Conservation (phyloP, 768 basidiomycete species). For the Lanmaoa rubissima region DNA sequence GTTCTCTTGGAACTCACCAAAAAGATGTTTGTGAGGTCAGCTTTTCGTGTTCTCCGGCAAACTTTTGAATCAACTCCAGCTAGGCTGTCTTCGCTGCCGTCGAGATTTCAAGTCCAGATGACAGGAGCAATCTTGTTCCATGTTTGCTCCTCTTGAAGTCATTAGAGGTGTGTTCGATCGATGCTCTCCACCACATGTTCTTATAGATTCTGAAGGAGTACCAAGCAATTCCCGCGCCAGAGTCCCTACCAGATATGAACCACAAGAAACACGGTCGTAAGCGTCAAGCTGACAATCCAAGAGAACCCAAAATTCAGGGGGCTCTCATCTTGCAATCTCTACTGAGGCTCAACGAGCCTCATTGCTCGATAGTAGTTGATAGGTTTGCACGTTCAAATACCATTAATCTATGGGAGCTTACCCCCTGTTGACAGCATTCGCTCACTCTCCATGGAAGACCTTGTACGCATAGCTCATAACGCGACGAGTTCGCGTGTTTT, state of each 20-base stretch:
- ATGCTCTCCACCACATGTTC: neutral
- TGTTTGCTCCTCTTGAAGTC: slow-evolving; percentile 62
- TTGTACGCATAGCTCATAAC: slow-evolving; percentile 58
- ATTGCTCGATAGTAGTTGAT: slow-evolving; percentile 65
- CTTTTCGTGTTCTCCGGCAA: neutral
- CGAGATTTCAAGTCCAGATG: slow-evolving; percentile 47
- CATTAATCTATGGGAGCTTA: slow-evolving; percentile 5
- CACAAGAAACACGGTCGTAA: slow-evolving; percentile 13
- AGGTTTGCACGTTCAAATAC: slow-evolving; percentile 46
- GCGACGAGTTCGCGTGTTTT: slow-evolving; percentile 76
- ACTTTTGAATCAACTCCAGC: slow-evolving; percentile 5
- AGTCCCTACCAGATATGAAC: slow-evolving; percentile 12
- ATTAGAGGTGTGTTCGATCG: slow-evolving; percentile 40
- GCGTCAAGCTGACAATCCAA: slow-evolving; percentile 31
- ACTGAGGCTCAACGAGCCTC: slow-evolving; percentile 62
- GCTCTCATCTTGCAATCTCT: slow-evolving; percentile 83
- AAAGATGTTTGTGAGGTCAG: slow-evolving; percentile 57
- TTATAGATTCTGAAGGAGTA: slow-evolving; percentile 25
- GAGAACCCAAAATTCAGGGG: slow-evolving; percentile 78
- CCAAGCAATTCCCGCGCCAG: slow-evolving; percentile 5
- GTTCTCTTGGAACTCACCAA: slow-evolving; percentile 45
- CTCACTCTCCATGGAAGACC: slow-evolving; percentile 55
- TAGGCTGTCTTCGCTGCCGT: slow-evolving; percentile 65
- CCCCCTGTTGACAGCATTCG: slow-evolving; percentile 45
- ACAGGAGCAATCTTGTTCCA: slow-evolving; percentile 55